Evolutionary conservation across 106 monocot species (phyloP).

Genomic region (Agapanthus africanus): DNA sequence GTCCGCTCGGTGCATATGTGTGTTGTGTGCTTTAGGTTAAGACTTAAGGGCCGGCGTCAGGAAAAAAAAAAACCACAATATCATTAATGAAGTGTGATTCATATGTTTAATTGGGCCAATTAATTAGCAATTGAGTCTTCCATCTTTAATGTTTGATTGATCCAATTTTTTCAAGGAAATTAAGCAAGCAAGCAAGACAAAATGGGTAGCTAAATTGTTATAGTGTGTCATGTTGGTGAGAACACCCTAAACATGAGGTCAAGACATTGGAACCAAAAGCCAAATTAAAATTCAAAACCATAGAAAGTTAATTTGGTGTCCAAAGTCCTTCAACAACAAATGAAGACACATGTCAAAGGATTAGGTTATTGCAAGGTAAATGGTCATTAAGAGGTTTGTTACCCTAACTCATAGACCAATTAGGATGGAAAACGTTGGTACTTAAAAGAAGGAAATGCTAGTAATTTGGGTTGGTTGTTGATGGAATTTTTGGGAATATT

Average conservation of each 20-base stretch:
- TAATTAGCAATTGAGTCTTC: no score
- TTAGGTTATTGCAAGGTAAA: slow-evolving; percentile 1
- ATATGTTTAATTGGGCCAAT: no score
- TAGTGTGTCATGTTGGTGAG: background rate
- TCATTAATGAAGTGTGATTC: no score
- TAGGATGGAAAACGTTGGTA: background rate
- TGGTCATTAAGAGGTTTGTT: slow-evolving; percentile 1
- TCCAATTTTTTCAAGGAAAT: no score
- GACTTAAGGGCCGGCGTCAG: no score
- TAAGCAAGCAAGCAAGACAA: background rate
- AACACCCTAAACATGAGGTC: background rate
- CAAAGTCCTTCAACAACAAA: background rate
- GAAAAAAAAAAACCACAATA: no score
- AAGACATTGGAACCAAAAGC: background rate
- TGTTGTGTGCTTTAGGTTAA: no score
- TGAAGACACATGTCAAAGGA: background rate
- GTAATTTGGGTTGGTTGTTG: no score
- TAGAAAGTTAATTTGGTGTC: background rate
- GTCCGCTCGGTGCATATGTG: no score
- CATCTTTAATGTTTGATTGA: no score
- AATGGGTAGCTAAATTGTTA: background rate
- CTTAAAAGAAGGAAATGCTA: background rate
- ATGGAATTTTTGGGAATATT: background rate
- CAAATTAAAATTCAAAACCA: background rate
- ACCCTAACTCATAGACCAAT: slow-evolving; percentile 2